These are phyloP conservation scores for Trichaptum fuscoviolaceum DNA, from an alignment of 768 basidiomycete genomes.

Conservation along the genomic window DNA sequence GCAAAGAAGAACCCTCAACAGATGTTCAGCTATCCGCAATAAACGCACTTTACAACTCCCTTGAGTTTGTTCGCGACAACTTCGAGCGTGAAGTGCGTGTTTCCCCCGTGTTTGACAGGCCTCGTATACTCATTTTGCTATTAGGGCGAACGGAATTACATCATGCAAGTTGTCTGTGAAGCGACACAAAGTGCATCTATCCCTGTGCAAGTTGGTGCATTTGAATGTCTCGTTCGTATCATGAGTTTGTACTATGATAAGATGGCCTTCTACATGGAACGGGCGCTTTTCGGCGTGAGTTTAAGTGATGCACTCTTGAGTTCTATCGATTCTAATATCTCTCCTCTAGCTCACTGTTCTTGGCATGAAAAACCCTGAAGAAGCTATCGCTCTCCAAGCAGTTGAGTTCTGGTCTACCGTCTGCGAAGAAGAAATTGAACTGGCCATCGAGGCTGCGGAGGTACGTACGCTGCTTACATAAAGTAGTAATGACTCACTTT, in stretches of 20 bases:
- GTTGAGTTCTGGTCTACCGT: constrained; percentile 99
- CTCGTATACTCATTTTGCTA: constrained; percentile 8
- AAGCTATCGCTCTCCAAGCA: constrained; percentile 89
- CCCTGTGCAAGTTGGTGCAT: constrained; percentile 90
- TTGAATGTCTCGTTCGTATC: constrained; percentile 91
- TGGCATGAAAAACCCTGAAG: constrained; percentile 93
- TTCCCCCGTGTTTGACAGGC: constrained; percentile 6
- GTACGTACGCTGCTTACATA: constrained; percentile 45
- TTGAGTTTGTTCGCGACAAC: constrained; percentile 97
- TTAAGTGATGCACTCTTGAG: constrained; percentile 6
- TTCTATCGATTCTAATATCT: neutral
- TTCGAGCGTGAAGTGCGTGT: constrained; percentile 88
- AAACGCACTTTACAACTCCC: constrained; percentile 87
- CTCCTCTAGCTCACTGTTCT: constrained; percentile 78
- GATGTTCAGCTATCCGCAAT: constrained; percentile 95
- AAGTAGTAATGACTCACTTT: neutral
- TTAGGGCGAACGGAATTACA: constrained; percentile 98
- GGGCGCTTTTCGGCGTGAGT: constrained; percentile 92
- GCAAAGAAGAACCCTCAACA: constrained; percentile 86
- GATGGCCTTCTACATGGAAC: constrained; percentile 99
- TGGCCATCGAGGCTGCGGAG: constrained; percentile 88
- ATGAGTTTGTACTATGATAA: constrained; percentile 99
- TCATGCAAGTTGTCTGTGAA: constrained; percentile 99
- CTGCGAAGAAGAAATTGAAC: constrained; percentile 93
- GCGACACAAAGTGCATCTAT: constrained; percentile 84